Conservation (phyloP, 495 filamentous ascomycete genomes). For the Baudoinia panamericana region DNA sequence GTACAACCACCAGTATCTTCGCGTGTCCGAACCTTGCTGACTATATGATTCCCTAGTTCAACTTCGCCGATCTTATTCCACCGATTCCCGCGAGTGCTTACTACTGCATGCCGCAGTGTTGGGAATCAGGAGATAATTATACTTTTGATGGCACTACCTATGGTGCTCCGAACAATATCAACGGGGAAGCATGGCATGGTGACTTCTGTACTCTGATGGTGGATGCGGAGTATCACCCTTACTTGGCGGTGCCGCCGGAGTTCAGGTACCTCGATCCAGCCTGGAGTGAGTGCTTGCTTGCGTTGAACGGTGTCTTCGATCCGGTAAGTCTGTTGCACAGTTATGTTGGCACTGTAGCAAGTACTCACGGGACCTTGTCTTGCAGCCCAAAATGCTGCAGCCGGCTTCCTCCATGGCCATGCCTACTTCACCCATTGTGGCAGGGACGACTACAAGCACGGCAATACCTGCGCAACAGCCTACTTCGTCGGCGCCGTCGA, state of each 20-base stretch:
- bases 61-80: slow-evolving; percentile 13
- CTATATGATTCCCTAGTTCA: no score
- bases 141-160: neutral
- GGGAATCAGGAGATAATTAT: neutral
- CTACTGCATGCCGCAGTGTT: neutral
- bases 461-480: neutral
- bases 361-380: neutral
- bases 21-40: no score
- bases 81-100: slow-evolving; percentile 10
- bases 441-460: neutral
- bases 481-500: neutral
- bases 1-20: no score
- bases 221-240: neutral
- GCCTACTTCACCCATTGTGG: neutral
- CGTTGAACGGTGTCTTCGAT: slow-evolving; percentile 4
- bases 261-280: slow-evolving; percentile 8
- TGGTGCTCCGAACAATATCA: neutral
- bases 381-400: slow-evolving; percentile 2
- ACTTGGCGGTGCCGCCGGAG: slow-evolving; percentile 8
- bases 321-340: neutral
- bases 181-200: neutral
- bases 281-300: slow-evolving; percentile 7
- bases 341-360: no score
- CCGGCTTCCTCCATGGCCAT: neutral
- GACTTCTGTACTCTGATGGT: neutral